phyloP scores from a whole-genome alignment of 805 yeast species.

The Monosporozyma yasuniensis region DNA sequence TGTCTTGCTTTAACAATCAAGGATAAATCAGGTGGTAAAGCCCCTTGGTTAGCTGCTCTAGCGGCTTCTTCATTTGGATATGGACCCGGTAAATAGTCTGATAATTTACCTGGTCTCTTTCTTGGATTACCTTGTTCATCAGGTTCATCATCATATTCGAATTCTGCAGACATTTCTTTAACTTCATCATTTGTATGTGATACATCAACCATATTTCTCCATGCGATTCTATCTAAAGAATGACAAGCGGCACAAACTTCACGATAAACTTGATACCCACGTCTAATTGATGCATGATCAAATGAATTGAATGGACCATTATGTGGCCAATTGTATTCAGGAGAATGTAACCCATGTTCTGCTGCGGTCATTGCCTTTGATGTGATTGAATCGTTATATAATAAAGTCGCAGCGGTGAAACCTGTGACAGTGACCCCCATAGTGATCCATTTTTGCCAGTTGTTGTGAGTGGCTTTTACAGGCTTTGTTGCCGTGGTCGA shows the following conservation, averaged over 20 bases:
- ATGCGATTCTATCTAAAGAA: conserved; percentile 91
- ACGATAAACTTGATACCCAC: conserved; percentile 98
- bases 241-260: conserved; percentile 99
- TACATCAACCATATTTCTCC: conserved; percentile 97
- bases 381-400: conserved; percentile 75
- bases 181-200: conserved; percentile 87
- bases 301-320: conserved; percentile 83
- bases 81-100: conserved; percentile 91
- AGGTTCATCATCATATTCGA: conserved; percentile 97
- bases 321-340: conserved; percentile 89
- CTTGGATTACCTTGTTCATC: conserved; percentile 97
- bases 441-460: conserved; percentile 41
- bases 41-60: conserved; percentile 99
- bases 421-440: conserved; percentile 63
- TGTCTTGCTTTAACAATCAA: conserved; percentile 98
- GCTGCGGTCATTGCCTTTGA: conserved; percentile 98
- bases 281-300: conserved; percentile 92
- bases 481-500: background rate
- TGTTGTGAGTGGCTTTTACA: background rate
- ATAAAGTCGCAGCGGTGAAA: conserved; percentile 67
- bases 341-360: conserved; percentile 97
- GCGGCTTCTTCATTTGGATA: conserved; percentile 98
- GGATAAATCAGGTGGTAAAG: conserved; percentile 95
- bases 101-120: conserved; percentile 96
- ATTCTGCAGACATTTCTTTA: conserved; percentile 88